Evolutionary conservation across 371 early-diverging fungal species (phyloP), one percentile per base, ranked within the genome.

Genomic region (Circinella umbellata): DNA sequence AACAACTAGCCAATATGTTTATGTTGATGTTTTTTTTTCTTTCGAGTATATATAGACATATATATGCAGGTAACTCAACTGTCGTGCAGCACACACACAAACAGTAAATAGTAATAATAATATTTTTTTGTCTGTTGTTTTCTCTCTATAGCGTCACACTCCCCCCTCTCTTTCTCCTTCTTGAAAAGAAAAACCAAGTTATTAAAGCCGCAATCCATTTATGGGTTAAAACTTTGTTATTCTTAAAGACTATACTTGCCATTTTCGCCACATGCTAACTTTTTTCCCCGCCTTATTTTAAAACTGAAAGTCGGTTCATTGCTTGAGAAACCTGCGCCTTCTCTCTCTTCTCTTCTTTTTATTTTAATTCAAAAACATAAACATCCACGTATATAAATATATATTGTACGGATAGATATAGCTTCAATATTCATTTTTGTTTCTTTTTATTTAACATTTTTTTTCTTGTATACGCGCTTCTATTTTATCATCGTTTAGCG

Each of bases 31-130:
- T 57, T 18, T 17, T 34, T 57, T 18, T 57, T 27, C 27, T 27
- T 57, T 34, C 4, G 59, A 55, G 63, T 63, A 63, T 47, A 69
- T 62, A 69, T 63, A 54, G 69, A 42, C 61, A 63, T 54, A 73
- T 67, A 54, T 34, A 78, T 78, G 79, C 79, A 78, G 75, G 79
- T 76, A 71, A 71, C 70, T 73, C 77, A 72, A 75, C 75, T 63
- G 64, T 68, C 64, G 70, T 72, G 74, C 74, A 74, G 77, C 72
- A 77, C 63, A 61, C 70, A 72, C 27, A 74, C 42, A 42, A 42
- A 72, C 69, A 71, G 66, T 74, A 72, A 77, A 72, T 70, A 70
- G 62, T 72, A 68, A 64, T 36, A 53, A 64, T 64, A 64, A 51
- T 64, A 14, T 8, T 14, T 49, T 15, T 49, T 49, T 49, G 49